Percentiles rank a stretch among this genome's conserved stretches.
Evolutionary conservation across 768 basidiomycete species (phyloP).

Genomic region (Lentinula lateritia): DNA sequence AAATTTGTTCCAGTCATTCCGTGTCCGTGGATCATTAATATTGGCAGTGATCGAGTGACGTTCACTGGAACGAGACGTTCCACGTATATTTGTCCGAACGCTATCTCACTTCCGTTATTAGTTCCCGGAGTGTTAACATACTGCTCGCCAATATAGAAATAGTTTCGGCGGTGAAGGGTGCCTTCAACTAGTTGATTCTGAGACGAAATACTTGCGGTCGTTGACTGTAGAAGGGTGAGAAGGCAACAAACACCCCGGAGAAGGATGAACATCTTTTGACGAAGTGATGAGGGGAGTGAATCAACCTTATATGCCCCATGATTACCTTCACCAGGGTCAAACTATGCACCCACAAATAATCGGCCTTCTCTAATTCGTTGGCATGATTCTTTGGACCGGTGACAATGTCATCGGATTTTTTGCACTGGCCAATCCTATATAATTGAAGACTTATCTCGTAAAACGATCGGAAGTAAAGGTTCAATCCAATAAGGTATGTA

Average conservation of each 20-base stretch:
- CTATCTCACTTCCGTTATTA: slow-evolving; percentile 25
- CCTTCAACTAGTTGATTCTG: slow-evolving; percentile 11
- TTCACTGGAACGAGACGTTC: slow-evolving; percentile 40
- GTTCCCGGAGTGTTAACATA: slow-evolving; percentile 25
- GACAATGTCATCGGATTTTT: background rate
- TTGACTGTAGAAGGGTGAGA: background rate
- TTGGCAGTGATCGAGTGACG: slow-evolving; percentile 32
- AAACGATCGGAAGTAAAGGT: too few species aligned
- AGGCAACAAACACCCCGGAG: background rate
- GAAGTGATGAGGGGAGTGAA: background rate
- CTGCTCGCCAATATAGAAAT: slow-evolving; percentile 43
- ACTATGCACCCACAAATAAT: too few species aligned
- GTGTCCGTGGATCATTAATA: slow-evolving; percentile 45
- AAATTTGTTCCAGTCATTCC: slow-evolving; percentile 51
- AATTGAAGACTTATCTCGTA: too few species aligned
- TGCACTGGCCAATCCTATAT: background rate
- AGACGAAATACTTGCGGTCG: background rate
- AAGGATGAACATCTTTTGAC: background rate
- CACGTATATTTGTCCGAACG: slow-evolving; percentile 45
- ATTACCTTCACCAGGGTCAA: too few species aligned
- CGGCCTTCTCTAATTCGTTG: too few species aligned
- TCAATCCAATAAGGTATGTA: background rate
- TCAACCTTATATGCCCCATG: background rate
- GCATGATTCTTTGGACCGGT: background rate
- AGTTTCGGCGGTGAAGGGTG: slow-evolving; percentile 38